Evolutionary conservation across 495 filamentous ascomycete species (phyloP).

Genomic region (Penicillium cinerascens): DNA sequence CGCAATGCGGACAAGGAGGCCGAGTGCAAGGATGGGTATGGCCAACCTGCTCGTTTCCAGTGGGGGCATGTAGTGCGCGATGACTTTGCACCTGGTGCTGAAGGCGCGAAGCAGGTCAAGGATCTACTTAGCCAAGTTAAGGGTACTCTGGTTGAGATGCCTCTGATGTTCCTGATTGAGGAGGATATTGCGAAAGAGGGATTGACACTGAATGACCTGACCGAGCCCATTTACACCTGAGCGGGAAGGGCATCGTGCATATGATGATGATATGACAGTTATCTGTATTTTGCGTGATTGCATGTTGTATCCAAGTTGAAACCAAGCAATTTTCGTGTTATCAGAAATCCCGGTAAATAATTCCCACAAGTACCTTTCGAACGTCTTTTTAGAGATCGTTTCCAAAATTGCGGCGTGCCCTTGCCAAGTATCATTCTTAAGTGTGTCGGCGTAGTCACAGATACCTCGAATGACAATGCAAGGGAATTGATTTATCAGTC

Average conservation of each 20-base stretch:
- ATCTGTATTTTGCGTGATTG: neutral
- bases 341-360: neutral
- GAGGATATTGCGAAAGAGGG: constrained; percentile 88
- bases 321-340: neutral
- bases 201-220: constrained; percentile 72
- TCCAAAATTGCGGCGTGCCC: too few species aligned
- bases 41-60: constrained; percentile 48
- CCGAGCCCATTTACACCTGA: constrained; percentile 80
- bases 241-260: constrained; percentile 2
- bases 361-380: constrained; percentile 1
- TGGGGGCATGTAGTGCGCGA: constrained; percentile 86
- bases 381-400: constrained; percentile 12
- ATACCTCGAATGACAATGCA: too few species aligned
- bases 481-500: too few species aligned
- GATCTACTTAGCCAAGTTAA: constrained; percentile 69
- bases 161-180: constrained; percentile 80
- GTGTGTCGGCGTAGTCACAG: too few species aligned
- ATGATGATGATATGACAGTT: neutral
- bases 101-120: constrained; percentile 73
- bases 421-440: too few species aligned
- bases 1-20: constrained; percentile 49
- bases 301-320: neutral
- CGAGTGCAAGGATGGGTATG: constrained; percentile 32
- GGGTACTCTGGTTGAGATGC: constrained; percentile 89
- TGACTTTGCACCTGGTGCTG: constrained; percentile 63